Conservation (phyloP, 1,139 yeast genomes). For the Yamadazyma atmosphaerica region DNA sequence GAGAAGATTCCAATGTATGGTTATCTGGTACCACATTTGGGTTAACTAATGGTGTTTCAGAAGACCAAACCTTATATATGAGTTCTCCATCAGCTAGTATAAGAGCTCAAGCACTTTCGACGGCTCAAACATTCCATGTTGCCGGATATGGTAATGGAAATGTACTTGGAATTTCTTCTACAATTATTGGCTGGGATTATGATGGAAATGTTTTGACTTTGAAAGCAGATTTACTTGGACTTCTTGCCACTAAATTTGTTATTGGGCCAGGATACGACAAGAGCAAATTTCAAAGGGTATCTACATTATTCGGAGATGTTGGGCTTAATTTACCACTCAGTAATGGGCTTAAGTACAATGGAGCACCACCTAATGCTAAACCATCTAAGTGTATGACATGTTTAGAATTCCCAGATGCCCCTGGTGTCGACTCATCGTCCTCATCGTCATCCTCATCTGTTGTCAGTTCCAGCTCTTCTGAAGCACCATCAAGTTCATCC, state of each 20-base stretch:
- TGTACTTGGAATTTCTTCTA: slow-evolving; percentile 20
- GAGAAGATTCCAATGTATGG: slow-evolving; percentile 20
- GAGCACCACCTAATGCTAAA: slow-evolving; percentile 4
- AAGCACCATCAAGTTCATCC: slow-evolving; percentile 2
- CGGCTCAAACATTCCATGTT: slow-evolving; percentile 23
- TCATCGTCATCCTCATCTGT: neutral
- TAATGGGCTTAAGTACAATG: slow-evolving; percentile 8
- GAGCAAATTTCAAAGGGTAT: slow-evolving; percentile 13
- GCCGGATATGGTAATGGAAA: slow-evolving; percentile 32
- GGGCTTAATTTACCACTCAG: slow-evolving; percentile 12
- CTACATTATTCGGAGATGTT: slow-evolving; percentile 16
- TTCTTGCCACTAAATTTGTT: slow-evolving; percentile 16
- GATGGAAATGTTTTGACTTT: slow-evolving; percentile 9
- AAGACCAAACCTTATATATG: slow-evolving; percentile 23
- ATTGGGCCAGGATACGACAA: slow-evolving; percentile 26
- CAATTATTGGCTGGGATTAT: slow-evolving; percentile 13
- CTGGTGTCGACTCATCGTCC: neutral
- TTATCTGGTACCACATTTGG: slow-evolving; percentile 17
- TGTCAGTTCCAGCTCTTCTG: slow-evolving; percentile 2
- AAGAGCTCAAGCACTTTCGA: slow-evolving; percentile 17
- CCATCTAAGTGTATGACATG: slow-evolving; percentile 2
- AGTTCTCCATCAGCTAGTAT: slow-evolving; percentile 19
- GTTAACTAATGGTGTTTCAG: slow-evolving; percentile 9
- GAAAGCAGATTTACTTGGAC: slow-evolving; percentile 9
- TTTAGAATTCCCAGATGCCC: neutral